A percentile compares a stretch with the other conserved stretches of the same genome.
phyloP scores from a whole-genome alignment of 257 asterid genomes.

The Capsicum pubescens region DNA sequence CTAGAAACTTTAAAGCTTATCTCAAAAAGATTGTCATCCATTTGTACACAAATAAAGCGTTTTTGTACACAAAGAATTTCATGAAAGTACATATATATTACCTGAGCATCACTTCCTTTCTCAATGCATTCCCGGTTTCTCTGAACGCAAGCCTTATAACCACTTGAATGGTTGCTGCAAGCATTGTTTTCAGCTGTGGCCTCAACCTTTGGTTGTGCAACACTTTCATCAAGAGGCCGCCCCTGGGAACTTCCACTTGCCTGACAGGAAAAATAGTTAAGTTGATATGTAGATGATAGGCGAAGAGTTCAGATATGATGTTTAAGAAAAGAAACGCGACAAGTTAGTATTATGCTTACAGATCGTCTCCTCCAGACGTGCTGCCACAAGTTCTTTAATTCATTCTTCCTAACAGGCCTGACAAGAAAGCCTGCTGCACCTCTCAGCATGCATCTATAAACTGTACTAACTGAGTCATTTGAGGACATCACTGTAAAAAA shows the following conservation, averaged over 20 bases:
- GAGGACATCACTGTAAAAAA: slow-evolving; percentile 84
- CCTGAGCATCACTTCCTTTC: slow-evolving; percentile 94
- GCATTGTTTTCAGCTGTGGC: slow-evolving; percentile 83
- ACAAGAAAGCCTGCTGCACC: slow-evolving; percentile 97
- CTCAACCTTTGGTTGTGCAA: slow-evolving; percentile 68
- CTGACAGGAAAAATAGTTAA: slow-evolving; percentile 42
- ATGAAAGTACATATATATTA: slow-evolving; percentile 35
- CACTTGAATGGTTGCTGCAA: slow-evolving; percentile 74
- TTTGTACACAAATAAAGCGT: not conserved
- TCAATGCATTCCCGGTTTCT: slow-evolving; percentile 62
- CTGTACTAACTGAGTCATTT: slow-evolving; percentile 85
- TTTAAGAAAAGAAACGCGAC: not conserved
- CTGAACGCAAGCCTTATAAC: slow-evolving; percentile 60
- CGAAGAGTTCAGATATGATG: slow-evolving; percentile 2
- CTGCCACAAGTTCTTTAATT: slow-evolving; percentile 97
- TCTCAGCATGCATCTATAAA: slow-evolving; percentile 91
- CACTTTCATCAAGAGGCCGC: slow-evolving; percentile 70
- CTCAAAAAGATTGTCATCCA: not conserved
- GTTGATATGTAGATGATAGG: slow-evolving; percentile 13
- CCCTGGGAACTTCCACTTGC: slow-evolving; percentile 59
- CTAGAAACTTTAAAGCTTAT: not conserved
- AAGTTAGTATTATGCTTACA: slow-evolving; percentile 51
- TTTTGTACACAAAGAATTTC: slow-evolving; percentile 5
- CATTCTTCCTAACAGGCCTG: slow-evolving; percentile 88
- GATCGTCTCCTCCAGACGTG: slow-evolving; percentile 98